Percentiles rank a stretch among this genome's conserved stretches.
These are phyloP conservation scores for Kazachstania martiniae DNA, from an alignment of 805 yeast genomes.

Conservation along the genomic window DNA sequence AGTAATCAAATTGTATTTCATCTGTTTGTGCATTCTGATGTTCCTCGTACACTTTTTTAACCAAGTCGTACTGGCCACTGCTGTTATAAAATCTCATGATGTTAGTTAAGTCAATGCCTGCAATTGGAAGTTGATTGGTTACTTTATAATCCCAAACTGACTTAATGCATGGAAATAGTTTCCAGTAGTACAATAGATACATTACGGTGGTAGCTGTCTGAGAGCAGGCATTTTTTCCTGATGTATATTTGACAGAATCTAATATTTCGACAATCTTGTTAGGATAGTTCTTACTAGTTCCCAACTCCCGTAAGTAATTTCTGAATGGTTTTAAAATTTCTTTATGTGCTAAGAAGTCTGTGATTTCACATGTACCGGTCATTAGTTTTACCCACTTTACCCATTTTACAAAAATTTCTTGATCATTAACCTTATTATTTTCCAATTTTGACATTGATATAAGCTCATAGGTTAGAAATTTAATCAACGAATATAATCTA, in stretches of 20 bases:
- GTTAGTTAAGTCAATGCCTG: constrained; percentile 13
- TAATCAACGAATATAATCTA: not conserved
- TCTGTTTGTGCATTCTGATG: constrained; percentile 35
- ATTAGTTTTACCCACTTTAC: constrained; percentile 14
- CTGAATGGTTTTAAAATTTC: constrained; percentile 11
- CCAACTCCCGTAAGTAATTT: constrained; percentile 10
- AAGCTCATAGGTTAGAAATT: not conserved
- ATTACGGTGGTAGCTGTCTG: constrained; percentile 23
- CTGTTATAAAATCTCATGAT: constrained; percentile 18
- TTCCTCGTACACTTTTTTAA: constrained; percentile 28
- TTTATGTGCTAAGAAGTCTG: constrained; percentile 12
- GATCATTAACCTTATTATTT: constrained; percentile 1
- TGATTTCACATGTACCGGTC: constrained; percentile 21
- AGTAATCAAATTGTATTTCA: constrained; percentile 34
- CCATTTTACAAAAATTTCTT: constrained; percentile 15
- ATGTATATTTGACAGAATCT: constrained; percentile 2
- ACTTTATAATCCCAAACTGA: constrained; percentile 27
- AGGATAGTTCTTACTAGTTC: no score
- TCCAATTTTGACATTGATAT: not conserved
- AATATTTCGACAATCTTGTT: not conserved
- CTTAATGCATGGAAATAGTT: constrained; percentile 10
- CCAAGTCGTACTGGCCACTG: constrained; percentile 13
- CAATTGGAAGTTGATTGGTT: constrained; percentile 10
- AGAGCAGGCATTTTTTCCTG: constrained; percentile 17
- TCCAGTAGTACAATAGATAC: constrained; percentile 9